Base-by-base conservation (phyloP, 2,329 filamentous ascomycete genomes). In the Clonostachys solani region DNA sequence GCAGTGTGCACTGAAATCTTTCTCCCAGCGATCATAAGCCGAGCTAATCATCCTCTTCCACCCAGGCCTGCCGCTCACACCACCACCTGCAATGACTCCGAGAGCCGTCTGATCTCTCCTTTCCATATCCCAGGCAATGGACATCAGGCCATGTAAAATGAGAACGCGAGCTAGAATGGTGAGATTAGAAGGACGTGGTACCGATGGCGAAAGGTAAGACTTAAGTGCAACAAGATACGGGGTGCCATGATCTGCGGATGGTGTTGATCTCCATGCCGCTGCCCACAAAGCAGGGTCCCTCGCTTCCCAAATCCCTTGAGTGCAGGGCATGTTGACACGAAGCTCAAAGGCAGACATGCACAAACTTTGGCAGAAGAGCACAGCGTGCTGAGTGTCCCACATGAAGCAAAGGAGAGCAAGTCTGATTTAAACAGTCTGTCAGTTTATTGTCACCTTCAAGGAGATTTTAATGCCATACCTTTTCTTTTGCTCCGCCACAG, bases 341-440 rank as follows among this genome's bases (percentile, higher is more conserved):
- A 86, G 68, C 54, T 84, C 81, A 44, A 84, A 84, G 0, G 80
- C 78, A 2, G 79, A 84, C 80, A 84, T 84, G 60, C 81, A 84
- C 0, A 85, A 69, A 5, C 78, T 82, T 55, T 84, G 81, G n/a
- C 78, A 83, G 58, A 84, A 84, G 0, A 84, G 66, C 0, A 84
- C 78, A 0, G 81, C 80, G 50, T 84, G 80, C 47, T 84, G 80
- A 0, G 79, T 82, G 52, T 84, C 81, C 81, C 81, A 84, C 67
- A 84, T 78, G 57, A 85, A 86, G 55, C 80, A 84, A 6, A 82
- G 65, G 37, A 83, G 70, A 0, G 80, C 78, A 0, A 81, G 62
- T 45, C 72, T 73, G 33, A 15, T 41, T n/a, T 6, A 10, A 9
- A 10, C 3, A 6, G 16, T n/a, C 36, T 40, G 34, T 49, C 16